Percentiles rank a stretch among this genome's conserved stretches.
phyloP scores from a whole-genome alignment of 805 yeast genomes.

The Candida chilensis region DNA sequence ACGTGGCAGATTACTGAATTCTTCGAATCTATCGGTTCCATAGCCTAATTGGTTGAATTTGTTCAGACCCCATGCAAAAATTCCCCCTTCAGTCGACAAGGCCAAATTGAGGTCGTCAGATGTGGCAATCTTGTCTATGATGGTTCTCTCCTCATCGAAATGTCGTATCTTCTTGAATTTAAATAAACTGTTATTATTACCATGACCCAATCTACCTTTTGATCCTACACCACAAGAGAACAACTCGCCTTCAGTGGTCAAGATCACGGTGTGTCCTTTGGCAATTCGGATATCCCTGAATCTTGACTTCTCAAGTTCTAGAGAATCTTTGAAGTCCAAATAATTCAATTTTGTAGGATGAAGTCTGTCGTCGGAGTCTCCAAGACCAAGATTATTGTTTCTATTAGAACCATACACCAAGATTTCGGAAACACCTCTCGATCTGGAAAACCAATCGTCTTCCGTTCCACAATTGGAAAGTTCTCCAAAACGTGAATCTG shows the following conservation, averaged over 20 bases:
- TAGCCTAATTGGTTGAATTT: conserved; percentile 60
- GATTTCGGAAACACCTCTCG: conserved; percentile 48
- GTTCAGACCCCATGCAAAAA: conserved; percentile 78
- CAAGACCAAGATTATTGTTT: conserved; percentile 57
- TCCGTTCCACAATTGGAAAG: too few relatives aligned
- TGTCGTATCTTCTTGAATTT: conserved; percentile 31
- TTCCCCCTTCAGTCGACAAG: conserved; percentile 38
- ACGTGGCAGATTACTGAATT: conserved; percentile 22
- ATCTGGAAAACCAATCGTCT: conserved; percentile 34
- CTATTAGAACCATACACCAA: conserved; percentile 56
- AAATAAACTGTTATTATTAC: conserved; percentile 26
- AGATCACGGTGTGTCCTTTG: conserved; percentile 54
- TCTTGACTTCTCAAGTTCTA: conserved; percentile 33
- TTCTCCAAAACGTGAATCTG: too few relatives aligned
- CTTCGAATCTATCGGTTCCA: conserved; percentile 10
- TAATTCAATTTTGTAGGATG: too few relatives aligned
- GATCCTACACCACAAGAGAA: conserved; percentile 60
- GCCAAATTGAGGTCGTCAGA: conserved; percentile 66
- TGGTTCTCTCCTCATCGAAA: conserved; percentile 18
- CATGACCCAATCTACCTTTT: conserved; percentile 65
- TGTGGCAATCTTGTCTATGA: conserved; percentile 25
- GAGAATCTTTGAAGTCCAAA: too few relatives aligned
- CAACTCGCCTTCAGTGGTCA: conserved; percentile 48
- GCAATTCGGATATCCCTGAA: conserved; percentile 43
- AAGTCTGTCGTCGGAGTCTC: conserved; percentile 44